phyloP scores from a whole-genome alignment of 257 asterid species.

The Solanum neorickii region DNA sequence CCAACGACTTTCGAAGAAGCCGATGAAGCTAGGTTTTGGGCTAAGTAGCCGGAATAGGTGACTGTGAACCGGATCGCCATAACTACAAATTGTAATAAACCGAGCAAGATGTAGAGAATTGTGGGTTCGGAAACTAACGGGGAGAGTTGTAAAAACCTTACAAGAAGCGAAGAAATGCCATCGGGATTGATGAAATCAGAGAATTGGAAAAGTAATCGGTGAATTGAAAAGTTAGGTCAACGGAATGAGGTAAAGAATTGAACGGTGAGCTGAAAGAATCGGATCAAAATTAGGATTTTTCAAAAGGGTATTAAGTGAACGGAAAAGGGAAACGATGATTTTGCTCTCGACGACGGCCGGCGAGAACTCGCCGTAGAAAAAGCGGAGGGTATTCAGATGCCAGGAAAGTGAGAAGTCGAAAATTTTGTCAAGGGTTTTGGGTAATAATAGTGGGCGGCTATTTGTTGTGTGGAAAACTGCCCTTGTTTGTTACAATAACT shows the following conservation, averaged over 20 bases:
- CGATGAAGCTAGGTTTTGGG: slow-evolving; percentile 47
- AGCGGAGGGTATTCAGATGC: neutral
- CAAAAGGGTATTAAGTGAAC: neutral
- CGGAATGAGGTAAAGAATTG: neutral
- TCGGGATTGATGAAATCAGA: slow-evolving; percentile 1
- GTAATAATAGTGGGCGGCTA: neutral
- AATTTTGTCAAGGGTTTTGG: neutral
- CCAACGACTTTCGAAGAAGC: slow-evolving; percentile 32
- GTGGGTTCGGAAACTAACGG: neutral
- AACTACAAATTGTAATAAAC: slow-evolving; percentile 16
- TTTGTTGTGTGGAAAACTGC: neutral
- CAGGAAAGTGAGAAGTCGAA: neutral
- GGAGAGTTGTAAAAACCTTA: neutral
- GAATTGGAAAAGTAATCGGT: neutral
- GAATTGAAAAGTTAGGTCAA: slow-evolving; percentile 2
- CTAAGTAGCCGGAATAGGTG: slow-evolving; percentile 62
- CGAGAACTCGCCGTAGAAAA: neutral
- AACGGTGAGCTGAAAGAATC: neutral
- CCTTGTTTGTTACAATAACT: neutral
- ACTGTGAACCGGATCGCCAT: slow-evolving; percentile 90
- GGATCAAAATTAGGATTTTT: neutral
- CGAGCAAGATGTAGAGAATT: slow-evolving; percentile 25
- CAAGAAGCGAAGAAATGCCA: neutral
- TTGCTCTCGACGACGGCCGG: neutral
- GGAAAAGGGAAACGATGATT: neutral